Evolutionary conservation across 2,329 filamentous ascomycete genomes (phyloP), one percentile per base, ranked within the genome.

Genomic region (Ceratocystis diversiconidia): DNA sequence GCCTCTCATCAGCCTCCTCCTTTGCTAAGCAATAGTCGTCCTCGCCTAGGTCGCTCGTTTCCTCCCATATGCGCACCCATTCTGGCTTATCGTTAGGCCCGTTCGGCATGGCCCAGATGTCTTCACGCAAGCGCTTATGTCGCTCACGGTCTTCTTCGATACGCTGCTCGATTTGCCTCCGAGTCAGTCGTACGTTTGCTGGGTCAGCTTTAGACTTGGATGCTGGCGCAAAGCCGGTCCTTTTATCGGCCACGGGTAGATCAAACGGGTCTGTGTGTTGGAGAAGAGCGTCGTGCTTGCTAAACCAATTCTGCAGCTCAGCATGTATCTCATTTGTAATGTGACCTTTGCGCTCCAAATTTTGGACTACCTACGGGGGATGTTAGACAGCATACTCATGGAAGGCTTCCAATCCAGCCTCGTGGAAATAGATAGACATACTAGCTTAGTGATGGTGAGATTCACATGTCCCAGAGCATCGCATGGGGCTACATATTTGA

Each of bases 61-160:
- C 90, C 50, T 94, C 90, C 87, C 89, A 95, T 69, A 95, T 76
- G 75, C 85, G 89, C 69, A 86, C 83, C 76, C 90, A 86, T 75
- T 97, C 92, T 10, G 78, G 76, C 44, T 86, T 82, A 30, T 82
- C 79, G 7, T 70, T 71, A 17, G 80, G 77, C 41, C 83, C 81
- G 7, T 82, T 80, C 36, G 84, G 84, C 1, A 96, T 85, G 0
- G 91, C 90, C 94, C 95, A 99, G 69, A 96, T 95, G 71, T 86
- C 91, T 76, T 99, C 94, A 25, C 94, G 79, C 71, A 92, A 79
- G 55, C 92, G 80, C 79, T 99, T 99, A 75, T 99, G 95, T 55
- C 94, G 80, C 75, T 99, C 94, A 2, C 94, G 81, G 75, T 99
- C 94, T 76, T 99, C 95, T 71, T 99, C 95, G 69, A 99, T 96